These are phyloP conservation scores for Aschersonia sp. DNA, from an alignment of 2,329 filamentous ascomycete species.

Conservation along the genomic window DNA sequence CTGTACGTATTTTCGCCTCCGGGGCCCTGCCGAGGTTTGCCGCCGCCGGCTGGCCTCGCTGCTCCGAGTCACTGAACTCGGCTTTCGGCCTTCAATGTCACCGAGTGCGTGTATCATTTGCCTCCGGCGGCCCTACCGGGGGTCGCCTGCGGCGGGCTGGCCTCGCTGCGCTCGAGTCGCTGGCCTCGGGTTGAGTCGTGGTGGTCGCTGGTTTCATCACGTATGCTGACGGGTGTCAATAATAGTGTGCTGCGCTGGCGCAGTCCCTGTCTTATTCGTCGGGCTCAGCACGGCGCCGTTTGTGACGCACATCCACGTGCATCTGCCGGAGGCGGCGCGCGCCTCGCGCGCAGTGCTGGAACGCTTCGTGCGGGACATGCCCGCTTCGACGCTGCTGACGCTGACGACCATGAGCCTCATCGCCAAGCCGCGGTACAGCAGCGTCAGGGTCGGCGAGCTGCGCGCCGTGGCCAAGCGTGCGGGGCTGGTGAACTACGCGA, in stretches of 20 bases:
- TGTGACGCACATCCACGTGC: conserved; percentile 57
- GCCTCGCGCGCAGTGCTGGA: conserved; percentile 39
- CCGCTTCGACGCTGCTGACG: conserved; percentile 30
- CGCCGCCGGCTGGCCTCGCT: too few relatives aligned
- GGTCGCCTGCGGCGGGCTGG: too few relatives aligned
- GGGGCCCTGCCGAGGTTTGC: too few relatives aligned
- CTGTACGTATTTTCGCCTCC: too few relatives aligned
- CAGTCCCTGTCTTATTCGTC: conserved; percentile 51
- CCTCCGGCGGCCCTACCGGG: too few relatives aligned
- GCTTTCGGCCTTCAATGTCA: too few relatives aligned
- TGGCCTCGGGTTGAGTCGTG: too few relatives aligned
- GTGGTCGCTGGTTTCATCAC: too few relatives aligned
- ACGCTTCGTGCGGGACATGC: conserved; percentile 32
- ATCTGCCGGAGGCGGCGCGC: conserved; percentile 51
- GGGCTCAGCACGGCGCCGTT: conserved; percentile 53
- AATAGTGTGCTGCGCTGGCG: conserved; percentile 25
- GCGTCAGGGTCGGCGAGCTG: conserved; percentile 23
- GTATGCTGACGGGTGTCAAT: background rate
- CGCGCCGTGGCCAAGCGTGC: conserved; percentile 13
- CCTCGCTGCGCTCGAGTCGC: too few relatives aligned
- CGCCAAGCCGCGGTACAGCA: conserved; percentile 36
- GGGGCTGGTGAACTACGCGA: conserved; percentile 26
- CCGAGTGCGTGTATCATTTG: too few relatives aligned
- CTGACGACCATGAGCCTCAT: conserved; percentile 41
- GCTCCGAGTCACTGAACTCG: too few relatives aligned